Conservation (phyloP, 352 stramenopile species). For the Pythium guiyangense region DNA sequence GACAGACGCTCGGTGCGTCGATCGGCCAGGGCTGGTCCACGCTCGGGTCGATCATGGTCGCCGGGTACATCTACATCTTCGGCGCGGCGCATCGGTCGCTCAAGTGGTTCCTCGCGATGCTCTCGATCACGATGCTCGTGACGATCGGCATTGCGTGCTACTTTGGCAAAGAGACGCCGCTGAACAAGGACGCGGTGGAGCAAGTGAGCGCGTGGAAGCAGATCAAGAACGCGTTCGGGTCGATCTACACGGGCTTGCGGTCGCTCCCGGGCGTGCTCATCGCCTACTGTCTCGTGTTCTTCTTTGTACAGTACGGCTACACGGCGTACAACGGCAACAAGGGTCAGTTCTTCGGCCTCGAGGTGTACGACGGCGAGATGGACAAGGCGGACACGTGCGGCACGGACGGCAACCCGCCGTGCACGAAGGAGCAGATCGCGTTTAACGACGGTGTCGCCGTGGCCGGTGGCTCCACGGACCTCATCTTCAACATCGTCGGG, state of each 20-base stretch:
- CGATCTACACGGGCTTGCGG: constrained; percentile 17
- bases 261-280: constrained; percentile 14
- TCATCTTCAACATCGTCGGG: constrained; percentile 2
- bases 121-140: constrained; percentile 16
- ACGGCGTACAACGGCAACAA: constrained; percentile 27
- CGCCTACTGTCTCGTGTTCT: constrained; percentile 20
- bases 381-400: too few species aligned
- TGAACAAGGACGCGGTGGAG: constrained; percentile 3
- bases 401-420: too few species aligned
- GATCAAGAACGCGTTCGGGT: constrained; percentile 15
- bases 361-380: background rate
- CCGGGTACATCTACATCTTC: constrained; percentile 26
- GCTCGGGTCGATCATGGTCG: constrained; percentile 21
- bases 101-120: constrained; percentile 26
- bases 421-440: too few species aligned
- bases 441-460: too few species aligned
- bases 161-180: constrained; percentile 13
- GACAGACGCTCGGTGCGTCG: constrained; percentile 23
- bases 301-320: constrained; percentile 24
- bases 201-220: constrained; percentile 3
- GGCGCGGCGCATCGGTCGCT: constrained; percentile 21
- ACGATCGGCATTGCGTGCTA: constrained; percentile 16
- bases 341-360: background rate
- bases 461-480: background rate
- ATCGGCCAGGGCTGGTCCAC: constrained; percentile 23